Conservation (phyloP, 805 yeast genomes). For the Starmerella sirachaensis region DNA sequence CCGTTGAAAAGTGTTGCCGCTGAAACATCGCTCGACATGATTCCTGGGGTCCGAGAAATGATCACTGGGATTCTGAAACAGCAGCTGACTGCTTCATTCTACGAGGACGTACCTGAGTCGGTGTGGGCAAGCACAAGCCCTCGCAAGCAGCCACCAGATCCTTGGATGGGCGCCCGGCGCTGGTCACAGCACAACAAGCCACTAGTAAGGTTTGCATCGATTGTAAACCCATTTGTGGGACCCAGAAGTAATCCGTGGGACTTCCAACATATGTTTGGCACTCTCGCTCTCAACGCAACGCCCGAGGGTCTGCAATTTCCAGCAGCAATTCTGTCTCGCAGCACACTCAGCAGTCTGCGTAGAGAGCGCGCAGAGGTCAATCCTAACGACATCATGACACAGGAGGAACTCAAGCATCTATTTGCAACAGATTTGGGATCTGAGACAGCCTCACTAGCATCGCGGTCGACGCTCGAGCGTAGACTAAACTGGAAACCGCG, state of each 20-base stretch:
- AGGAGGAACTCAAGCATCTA: no score
- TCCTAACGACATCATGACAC: no score
- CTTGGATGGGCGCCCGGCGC: conserved; percentile 21
- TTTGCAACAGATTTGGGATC: no score
- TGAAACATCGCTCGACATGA: conserved; percentile 25
- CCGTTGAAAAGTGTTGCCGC: conserved; percentile 25
- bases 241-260: conserved; percentile 2
- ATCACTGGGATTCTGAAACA: conserved; percentile 20
- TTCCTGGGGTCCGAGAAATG: conserved; percentile 26
- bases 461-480: no score
- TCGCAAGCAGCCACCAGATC: conserved; percentile 18
- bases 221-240: conserved; percentile 3
- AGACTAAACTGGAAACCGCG: no score
- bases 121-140: conserved; percentile 24
- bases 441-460: no score
- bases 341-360: no score
- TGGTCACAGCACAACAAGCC: conserved; percentile 18
- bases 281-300: conserved; percentile 14
- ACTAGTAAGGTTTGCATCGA: conserved; percentile 8
- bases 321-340: conserved; percentile 8
- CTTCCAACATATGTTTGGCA: conserved; percentile 7
- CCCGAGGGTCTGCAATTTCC: conserved; percentile 12
- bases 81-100: conserved; percentile 24
- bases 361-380: no score
- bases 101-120: conserved; percentile 29